Conservation (phyloP, 202 grass and related monocot genomes). For the Elaeis oleifera region DNA sequence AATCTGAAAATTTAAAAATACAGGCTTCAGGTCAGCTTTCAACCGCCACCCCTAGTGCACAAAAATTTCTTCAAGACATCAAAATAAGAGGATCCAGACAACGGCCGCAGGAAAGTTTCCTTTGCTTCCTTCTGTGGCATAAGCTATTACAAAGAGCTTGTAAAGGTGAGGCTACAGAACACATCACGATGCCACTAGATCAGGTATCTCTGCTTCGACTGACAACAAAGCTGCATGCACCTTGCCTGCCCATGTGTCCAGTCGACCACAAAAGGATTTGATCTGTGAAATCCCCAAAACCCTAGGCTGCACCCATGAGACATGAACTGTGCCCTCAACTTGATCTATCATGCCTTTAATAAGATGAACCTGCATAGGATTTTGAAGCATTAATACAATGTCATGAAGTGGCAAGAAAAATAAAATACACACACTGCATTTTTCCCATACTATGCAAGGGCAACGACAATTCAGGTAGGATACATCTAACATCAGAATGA, state of each 20-base stretch:
- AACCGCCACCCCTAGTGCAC: not conserved
- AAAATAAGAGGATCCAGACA: no score
- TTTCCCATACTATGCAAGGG: no score
- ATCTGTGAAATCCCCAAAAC: conserved; percentile 87
- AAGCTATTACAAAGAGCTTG: not conserved
- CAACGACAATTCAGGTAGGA: no score
- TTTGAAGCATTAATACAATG: no score
- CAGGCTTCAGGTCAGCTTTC: conserved; percentile 6
- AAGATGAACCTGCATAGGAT: conserved; percentile 68
- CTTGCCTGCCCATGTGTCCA: conserved; percentile 82
- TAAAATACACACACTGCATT: no score
- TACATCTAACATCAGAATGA: no score
- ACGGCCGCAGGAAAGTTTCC: not conserved
- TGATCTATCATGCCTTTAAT: conserved; percentile 98
- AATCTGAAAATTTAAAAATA: conserved; percentile 1
- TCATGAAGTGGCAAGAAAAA: no score
- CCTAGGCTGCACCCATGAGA: conserved; percentile 96
- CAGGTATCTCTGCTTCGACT: conserved; percentile 84
- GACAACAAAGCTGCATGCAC: conserved; percentile 68
- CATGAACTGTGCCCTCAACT: conserved; percentile 68
- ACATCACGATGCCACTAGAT: conserved; percentile 69
- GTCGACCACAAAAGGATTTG: conserved; percentile 54
- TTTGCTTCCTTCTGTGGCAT: not conserved
- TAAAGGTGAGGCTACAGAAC: conserved; percentile 7
- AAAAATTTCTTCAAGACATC: not conserved